These are phyloP conservation scores for Erysiphe pulchra DNA, from an alignment of 2,329 filamentous ascomycete species.

Conservation along the genomic window DNA sequence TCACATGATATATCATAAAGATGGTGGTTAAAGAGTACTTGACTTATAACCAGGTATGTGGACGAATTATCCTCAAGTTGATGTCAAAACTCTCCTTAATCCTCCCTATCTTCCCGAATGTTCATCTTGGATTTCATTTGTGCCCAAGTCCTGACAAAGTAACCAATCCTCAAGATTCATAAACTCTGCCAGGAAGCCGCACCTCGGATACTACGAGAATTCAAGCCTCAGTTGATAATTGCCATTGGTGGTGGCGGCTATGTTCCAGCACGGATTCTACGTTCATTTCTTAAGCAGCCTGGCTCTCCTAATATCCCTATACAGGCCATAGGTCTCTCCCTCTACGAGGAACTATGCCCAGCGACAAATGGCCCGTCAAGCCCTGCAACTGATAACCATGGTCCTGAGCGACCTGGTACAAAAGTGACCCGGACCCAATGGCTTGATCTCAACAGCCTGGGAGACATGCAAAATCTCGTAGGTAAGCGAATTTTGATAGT, in stretches of 20 bases:
- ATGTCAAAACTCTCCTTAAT: too few relatives aligned
- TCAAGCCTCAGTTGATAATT: conserved; percentile 90
- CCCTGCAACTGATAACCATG: background rate
- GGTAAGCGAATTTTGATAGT: conserved; percentile 51
- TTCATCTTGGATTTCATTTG: too few relatives aligned
- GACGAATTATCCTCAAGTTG: too few relatives aligned
- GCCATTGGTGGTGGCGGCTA: conserved; percentile 95
- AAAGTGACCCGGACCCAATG: conserved; percentile 96
- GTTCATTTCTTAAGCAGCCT: conserved; percentile 83
- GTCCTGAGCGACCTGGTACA: conserved; percentile 35
- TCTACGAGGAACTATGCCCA: conserved; percentile 60
- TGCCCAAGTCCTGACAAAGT: too few relatives aligned
- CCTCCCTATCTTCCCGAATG: too few relatives aligned
- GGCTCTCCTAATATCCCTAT: conserved; percentile 89
- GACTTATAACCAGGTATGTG: too few relatives aligned
- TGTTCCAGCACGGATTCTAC: conserved; percentile 85
- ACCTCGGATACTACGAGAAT: conserved; percentile 52
- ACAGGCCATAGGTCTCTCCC: conserved; percentile 90
- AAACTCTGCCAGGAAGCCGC: conserved; percentile 84
- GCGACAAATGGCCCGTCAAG: conserved; percentile 14
- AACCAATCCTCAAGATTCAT: conserved; percentile 48
- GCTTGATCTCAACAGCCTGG: conserved; percentile 58
- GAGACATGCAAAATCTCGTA: conserved; percentile 2
- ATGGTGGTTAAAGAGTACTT: too few relatives aligned
- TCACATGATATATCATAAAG: too few relatives aligned